Conservation (phyloP, 495 filamentous ascomycete genomes). For the Xylaria longipes region DNA sequence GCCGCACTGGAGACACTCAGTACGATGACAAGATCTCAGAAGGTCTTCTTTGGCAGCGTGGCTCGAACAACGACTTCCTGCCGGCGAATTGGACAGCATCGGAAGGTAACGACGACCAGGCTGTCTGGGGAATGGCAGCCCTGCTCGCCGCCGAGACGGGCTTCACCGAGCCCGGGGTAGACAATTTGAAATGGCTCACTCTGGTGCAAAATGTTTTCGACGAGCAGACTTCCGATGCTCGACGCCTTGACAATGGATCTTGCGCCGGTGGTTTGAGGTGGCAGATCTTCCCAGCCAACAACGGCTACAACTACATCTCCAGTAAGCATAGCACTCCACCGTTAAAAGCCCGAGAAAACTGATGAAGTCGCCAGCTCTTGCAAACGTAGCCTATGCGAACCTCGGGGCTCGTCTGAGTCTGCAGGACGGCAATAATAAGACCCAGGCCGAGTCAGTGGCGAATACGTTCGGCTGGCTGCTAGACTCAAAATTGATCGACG, state of each 20-base stretch:
- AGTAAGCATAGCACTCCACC: slow-evolving; percentile 39
- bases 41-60: slow-evolving; percentile 65
- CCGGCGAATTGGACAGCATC: slow-evolving; percentile 70
- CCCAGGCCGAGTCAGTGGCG: slow-evolving; percentile 71
- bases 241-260: slow-evolving; percentile 65
- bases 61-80: slow-evolving; percentile 63
- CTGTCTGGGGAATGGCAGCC: slow-evolving; percentile 71
- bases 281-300: slow-evolving; percentile 76
- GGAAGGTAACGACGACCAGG: slow-evolving; percentile 79
- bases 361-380: slow-evolving; percentile 52
- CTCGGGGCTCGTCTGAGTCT: slow-evolving; percentile 69
- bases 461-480: slow-evolving; percentile 68
- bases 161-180: slow-evolving; percentile 58
- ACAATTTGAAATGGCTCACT: slow-evolving; percentile 66
- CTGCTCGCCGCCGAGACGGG: slow-evolving; percentile 71
- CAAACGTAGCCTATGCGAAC: slow-evolving; percentile 76
- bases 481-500: slow-evolving; percentile 56
- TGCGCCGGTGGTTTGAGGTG: slow-evolving; percentile 75
- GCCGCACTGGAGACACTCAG: slow-evolving; percentile 67
- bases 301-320: slow-evolving; percentile 82
- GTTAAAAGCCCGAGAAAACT: background rate
- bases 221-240: slow-evolving; percentile 54
- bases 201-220: slow-evolving; percentile 79
- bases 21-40: slow-evolving; percentile 66
- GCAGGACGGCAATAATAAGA: slow-evolving; percentile 69